Conservation (phyloP, 148 eudicot species). For the Chenopodium berlandieri region DNA sequence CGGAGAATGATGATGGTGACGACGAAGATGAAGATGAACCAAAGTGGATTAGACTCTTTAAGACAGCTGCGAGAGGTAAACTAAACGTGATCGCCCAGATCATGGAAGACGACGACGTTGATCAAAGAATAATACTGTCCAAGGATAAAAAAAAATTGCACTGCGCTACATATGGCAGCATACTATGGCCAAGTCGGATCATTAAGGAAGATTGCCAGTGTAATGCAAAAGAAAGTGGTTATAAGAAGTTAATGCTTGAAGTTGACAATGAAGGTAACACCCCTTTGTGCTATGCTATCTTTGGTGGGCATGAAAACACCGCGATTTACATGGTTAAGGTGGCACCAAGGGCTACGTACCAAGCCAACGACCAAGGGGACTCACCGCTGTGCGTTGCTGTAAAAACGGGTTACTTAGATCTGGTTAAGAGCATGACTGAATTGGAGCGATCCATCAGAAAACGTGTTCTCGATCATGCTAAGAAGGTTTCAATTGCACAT, state of each 20-base stretch:
- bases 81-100: background rate
- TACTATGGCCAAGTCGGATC: background rate
- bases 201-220: background rate
- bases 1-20: background rate
- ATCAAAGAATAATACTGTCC: background rate
- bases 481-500: background rate
- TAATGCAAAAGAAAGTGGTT: background rate
- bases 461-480: background rate
- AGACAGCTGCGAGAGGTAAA: background rate
- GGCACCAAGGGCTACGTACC: background rate
- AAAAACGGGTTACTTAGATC: background rate
- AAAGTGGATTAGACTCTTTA: background rate
- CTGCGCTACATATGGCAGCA: background rate
- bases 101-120: background rate
- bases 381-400: background rate
- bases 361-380: background rate
- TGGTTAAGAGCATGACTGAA: background rate
- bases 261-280: background rate
- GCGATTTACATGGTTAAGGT: background rate
- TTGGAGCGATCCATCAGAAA: background rate
- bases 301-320: background rate
- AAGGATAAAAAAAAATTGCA: background rate
- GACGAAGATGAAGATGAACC: background rate
- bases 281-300: background rate
- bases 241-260: background rate